These are phyloP conservation scores for Viridothelium virens DNA, from an alignment of 495 filamentous ascomycete genomes.

Conservation along the genomic window DNA sequence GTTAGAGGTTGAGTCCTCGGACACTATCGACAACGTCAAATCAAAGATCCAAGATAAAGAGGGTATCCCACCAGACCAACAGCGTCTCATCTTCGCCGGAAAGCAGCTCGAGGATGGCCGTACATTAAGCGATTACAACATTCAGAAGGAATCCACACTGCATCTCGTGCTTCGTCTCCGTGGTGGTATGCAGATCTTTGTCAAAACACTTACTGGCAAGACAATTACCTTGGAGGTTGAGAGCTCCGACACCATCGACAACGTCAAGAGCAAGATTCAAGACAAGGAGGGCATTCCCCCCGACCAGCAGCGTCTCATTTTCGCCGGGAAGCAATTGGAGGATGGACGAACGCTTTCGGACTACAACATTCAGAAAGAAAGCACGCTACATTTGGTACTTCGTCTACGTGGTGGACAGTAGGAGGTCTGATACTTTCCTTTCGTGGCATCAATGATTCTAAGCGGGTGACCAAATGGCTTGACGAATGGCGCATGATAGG, in stretches of 20 bases:
- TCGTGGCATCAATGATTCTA: neutral
- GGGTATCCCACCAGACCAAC: constrained; percentile 89
- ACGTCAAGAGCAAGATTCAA: constrained; percentile 61
- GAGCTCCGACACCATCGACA: constrained; percentile 49
- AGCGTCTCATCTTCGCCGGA: constrained; percentile 91
- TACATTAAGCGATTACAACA: constrained; percentile 97
- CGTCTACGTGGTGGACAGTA: constrained; percentile 98
- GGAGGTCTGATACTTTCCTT: constrained; percentile 44
- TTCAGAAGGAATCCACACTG: constrained; percentile 97
- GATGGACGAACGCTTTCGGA: constrained; percentile 87
- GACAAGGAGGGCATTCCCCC: constrained; percentile 96
- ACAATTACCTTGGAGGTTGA: constrained; percentile 66
- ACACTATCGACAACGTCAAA: constrained; percentile 50
- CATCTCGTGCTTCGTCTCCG: constrained; percentile 94
- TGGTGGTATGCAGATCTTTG: constrained; percentile 81
- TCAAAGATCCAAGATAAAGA: constrained; percentile 83
- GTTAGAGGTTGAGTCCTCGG: constrained; percentile 59
- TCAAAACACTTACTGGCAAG: constrained; percentile 66
- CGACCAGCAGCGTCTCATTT: constrained; percentile 90
- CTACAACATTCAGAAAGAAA: constrained; percentile 99
- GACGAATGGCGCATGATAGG: neutral
- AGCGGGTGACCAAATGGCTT: neutral
- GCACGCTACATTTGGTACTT: constrained; percentile 90
- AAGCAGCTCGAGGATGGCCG: constrained; percentile 90
- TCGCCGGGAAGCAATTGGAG: constrained; percentile 92